Base-by-base conservation (phyloP, 2,329 filamentous ascomycete species). In the Colletotrichum filicis region DNA sequence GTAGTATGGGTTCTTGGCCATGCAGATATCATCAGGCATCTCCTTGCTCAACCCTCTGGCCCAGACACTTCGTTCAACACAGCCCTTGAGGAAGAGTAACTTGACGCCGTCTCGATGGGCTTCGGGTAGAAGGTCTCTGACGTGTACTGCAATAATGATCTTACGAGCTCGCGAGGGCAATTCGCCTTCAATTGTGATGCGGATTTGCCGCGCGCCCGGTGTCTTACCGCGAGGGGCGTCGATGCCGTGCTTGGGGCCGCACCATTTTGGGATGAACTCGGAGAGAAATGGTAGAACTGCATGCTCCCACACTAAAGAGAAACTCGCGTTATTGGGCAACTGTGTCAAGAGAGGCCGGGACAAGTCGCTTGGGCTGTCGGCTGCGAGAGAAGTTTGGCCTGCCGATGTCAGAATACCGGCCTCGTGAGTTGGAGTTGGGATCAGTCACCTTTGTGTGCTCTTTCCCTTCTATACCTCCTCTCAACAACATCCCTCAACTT, bases 231-330 rank as follows among this genome's bases (percentile, higher is more conserved):
- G 79, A 8, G 76, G 80, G 37, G 84, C 81, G 61, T 79, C 84
- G 72, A 86, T 79, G 60, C 82, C 79, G 64, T 86, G 83, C 7
- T 80, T 80, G 0, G 82, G 79, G 0, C 83, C 83, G 57, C 83
- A 80, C 84, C 83, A 86, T 42, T 80, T 80, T 2, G 84, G 84
- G 35, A 86, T 75, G 64, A 85, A 82, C 56, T 84, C 82, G 61
- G 80, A 75, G 0, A 86, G 78, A 68, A 86, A 86, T 3, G 85
- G 85, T 1, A 86, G 81, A 2, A 86, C 78, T 11, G 80, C 79
- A 55, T 86, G 84, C 62, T 86, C 85, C 78, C 84, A 86, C 5
- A 85, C 74, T 0, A 85, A 66, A 0, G 84, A 80, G 66, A 86
- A 86, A 67, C 77, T 82, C 0, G 81, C 79, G 1, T 77, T 77